Evolutionary conservation across 257 asterid species (phyloP).

Genomic region (Gentiana macrophylla): DNA sequence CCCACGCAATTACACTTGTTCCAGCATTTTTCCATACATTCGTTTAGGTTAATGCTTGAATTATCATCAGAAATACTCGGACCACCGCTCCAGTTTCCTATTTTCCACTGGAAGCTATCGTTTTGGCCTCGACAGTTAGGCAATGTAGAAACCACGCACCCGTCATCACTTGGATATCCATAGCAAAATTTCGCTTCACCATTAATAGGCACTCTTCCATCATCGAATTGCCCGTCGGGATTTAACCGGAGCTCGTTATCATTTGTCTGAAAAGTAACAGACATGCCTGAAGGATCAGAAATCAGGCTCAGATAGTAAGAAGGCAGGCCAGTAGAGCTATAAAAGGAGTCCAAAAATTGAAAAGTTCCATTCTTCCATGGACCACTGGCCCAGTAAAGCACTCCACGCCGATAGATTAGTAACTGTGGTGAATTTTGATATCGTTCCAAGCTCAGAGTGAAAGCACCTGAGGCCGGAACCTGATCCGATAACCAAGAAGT

Average conservation of each 20-base stretch:
- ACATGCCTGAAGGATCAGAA: slow-evolving; percentile 4
- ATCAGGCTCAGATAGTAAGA: slow-evolving; percentile 1
- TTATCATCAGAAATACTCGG: background rate
- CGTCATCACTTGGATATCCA: slow-evolving; percentile 11
- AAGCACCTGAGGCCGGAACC: slow-evolving; percentile 34
- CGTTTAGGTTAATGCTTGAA: slow-evolving; percentile 7
- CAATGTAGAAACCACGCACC: slow-evolving; percentile 14
- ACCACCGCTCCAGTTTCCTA: background rate
- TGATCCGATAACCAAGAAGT: slow-evolving; percentile 32
- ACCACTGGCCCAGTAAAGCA: slow-evolving; percentile 18
- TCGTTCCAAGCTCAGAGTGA: slow-evolving; percentile 33
- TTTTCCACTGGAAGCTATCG: slow-evolving; percentile 8
- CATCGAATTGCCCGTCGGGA: slow-evolving; percentile 6
- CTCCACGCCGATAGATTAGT: slow-evolving; percentile 20
- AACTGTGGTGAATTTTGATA: slow-evolving; percentile 11
- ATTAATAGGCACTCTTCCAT: background rate
- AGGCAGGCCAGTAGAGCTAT: background rate
- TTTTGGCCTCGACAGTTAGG: slow-evolving; percentile 11
- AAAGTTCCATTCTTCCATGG: slow-evolving; percentile 11
- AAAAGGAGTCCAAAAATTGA: background rate
- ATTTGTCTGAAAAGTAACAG: slow-evolving; percentile 5
- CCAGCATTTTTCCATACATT: slow-evolving; percentile 24
- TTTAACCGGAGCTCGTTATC: slow-evolving; percentile 4
- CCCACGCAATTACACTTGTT: slow-evolving; percentile 15
- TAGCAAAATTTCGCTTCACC: slow-evolving; percentile 8